Conservation (phyloP, 1,139 yeast genomes). For the Candida sp. region DNA sequence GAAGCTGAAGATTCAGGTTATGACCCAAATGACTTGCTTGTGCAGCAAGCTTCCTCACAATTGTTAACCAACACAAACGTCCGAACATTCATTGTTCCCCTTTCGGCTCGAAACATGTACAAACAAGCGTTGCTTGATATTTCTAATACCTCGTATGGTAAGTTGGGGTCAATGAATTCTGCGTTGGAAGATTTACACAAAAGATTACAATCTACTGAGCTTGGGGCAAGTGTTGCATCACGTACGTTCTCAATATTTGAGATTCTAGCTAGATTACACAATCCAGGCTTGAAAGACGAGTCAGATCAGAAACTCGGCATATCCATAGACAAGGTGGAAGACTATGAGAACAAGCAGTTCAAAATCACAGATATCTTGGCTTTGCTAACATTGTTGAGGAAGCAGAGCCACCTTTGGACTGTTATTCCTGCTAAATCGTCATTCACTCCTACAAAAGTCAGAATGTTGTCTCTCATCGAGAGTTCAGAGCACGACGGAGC, state of each 20-base stretch:
- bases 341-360: constrained; percentile 17
- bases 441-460: constrained; percentile 49
- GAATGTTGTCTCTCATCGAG: constrained; percentile 48
- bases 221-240: constrained; percentile 43
- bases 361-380: constrained; percentile 44
- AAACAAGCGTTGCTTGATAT: constrained; percentile 30
- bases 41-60: constrained; percentile 43
- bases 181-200: constrained; percentile 61
- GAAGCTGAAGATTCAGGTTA: constrained; percentile 7
- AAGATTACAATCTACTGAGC: constrained; percentile 51
- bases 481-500: constrained; percentile 30
- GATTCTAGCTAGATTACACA: constrained; percentile 31
- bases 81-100: constrained; percentile 42
- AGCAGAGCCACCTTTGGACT: constrained; percentile 52
- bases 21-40: constrained; percentile 33
- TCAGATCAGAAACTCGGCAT: not conserved
- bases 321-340: constrained; percentile 4
- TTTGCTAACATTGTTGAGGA: constrained; percentile 46
- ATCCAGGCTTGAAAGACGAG: not conserved
- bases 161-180: constrained; percentile 31
- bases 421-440: constrained; percentile 31
- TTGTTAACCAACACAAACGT: constrained; percentile 39
- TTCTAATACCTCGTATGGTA: constrained; percentile 36
- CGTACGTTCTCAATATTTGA: constrained; percentile 55
- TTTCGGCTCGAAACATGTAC: constrained; percentile 35